Evolutionary conservation across 352 stramenopile genomes (phyloP).

Genomic region (Phytophthora cactorum): DNA sequence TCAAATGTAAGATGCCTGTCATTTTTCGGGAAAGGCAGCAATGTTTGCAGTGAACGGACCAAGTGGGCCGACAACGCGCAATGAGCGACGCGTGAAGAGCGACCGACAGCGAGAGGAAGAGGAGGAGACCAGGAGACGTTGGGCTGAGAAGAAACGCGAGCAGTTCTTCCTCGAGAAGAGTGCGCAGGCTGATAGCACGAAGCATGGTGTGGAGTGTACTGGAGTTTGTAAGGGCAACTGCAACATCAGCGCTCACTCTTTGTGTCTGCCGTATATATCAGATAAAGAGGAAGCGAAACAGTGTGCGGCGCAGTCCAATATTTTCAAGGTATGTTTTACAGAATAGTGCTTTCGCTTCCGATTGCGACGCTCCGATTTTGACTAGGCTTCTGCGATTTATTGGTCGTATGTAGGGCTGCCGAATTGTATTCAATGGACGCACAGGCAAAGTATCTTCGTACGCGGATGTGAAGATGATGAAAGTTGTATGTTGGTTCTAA

Average conservation of each 20-base stretch:
- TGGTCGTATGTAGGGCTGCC: conserved; percentile 58
- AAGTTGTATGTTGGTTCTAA: not conserved
- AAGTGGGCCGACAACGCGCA: conserved; percentile 61
- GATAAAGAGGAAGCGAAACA: conserved; percentile 19
- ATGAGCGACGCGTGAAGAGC: conserved; percentile 58
- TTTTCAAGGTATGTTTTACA: conserved; percentile 55
- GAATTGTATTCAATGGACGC: conserved; percentile 81
- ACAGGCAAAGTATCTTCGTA: conserved; percentile 86
- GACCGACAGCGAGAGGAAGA: conserved; percentile 36
- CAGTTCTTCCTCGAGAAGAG: conserved; percentile 50
- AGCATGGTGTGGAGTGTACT: conserved; percentile 10
- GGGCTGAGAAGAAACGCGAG: conserved; percentile 36
- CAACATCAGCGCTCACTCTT: conserved; percentile 13
- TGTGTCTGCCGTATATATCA: conserved; percentile 10
- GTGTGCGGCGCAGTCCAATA: conserved; percentile 25
- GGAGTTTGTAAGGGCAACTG: conserved; percentile 7
- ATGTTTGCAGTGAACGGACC: conserved; percentile 87
- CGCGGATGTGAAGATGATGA: conserved; percentile 8
- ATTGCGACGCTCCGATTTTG: conserved; percentile 5
- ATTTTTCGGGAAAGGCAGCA: conserved; percentile 6
- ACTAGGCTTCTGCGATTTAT: not conserved
- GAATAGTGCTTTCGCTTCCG: not conserved
- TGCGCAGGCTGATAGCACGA: conserved; percentile 3
- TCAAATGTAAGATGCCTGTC: not conserved
- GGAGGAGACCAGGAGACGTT: conserved; percentile 32